Evolutionary conservation across 306 rosid genomes (phyloP).

Genomic region (Fagus crenata): DNA sequence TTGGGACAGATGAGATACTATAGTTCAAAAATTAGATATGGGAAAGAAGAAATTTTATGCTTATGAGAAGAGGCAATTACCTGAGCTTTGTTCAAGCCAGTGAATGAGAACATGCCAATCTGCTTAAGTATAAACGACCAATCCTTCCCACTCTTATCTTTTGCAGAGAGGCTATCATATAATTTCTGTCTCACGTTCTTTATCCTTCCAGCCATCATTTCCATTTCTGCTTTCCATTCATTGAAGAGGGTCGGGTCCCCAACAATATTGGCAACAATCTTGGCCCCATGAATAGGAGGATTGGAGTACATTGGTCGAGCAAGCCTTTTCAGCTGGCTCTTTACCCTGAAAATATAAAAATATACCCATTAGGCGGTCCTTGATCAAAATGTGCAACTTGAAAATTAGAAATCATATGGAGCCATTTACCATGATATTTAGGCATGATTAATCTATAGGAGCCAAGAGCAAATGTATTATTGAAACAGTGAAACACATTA

Average conservation of each 20-base stretch:
- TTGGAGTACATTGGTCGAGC: slow-evolving; percentile 99
- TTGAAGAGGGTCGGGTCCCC: slow-evolving; percentile 74
- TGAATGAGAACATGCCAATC: slow-evolving; percentile 98
- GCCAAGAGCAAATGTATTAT: not conserved
- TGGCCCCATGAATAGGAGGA: slow-evolving; percentile 95
- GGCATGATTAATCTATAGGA: not conserved
- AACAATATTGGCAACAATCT: slow-evolving; percentile 88
- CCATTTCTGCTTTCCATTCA: slow-evolving; percentile 98
- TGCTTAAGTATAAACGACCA: slow-evolving; percentile 96
- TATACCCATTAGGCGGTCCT: slow-evolving; percentile 19
- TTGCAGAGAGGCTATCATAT: slow-evolving; percentile 65
- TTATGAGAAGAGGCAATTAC: slow-evolving; percentile 36
- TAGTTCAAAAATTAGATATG: not conserved
- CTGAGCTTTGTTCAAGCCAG: slow-evolving; percentile 83
- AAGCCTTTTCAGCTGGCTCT: slow-evolving; percentile 94
- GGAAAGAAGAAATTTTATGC: not conserved
- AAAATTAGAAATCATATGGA: not conserved
- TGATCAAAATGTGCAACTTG: slow-evolving; percentile 4
- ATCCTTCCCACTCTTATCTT: slow-evolving; percentile 91
- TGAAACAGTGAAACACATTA: not conserved
- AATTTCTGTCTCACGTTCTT: slow-evolving; percentile 82
- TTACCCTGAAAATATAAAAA: slow-evolving; percentile 59
- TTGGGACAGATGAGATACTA: not conserved
- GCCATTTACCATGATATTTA: not conserved
- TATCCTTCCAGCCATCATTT: slow-evolving; percentile 99